Evolutionary conservation across 177 flowering plant genomes (phyloP).

Genomic region (Vitis hybrid): DNA sequence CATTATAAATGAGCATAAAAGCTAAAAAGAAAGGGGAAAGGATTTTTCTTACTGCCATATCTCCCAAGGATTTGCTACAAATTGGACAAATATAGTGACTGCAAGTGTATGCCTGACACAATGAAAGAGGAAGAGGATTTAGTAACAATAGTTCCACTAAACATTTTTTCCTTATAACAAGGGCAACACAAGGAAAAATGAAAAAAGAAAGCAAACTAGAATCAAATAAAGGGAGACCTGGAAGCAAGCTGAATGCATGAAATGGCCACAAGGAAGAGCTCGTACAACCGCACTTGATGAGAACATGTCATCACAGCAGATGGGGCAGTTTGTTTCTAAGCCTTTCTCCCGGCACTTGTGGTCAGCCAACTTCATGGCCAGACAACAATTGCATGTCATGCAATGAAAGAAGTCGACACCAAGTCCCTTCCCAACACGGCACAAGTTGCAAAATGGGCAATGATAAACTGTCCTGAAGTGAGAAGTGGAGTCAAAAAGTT

Average conservation of each 20-base stretch:
- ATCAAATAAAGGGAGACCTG: conserved; percentile 48
- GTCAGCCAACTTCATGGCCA: conserved; percentile 63
- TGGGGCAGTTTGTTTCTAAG: conserved; percentile 87
- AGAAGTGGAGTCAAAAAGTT: neutral
- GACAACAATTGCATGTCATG: conserved; percentile 94
- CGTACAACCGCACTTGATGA: conserved; percentile 81
- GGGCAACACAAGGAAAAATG: neutral
- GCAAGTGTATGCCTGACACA: conserved; percentile 75
- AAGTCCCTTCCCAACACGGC: conserved; percentile 92
- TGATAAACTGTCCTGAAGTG: conserved; percentile 80
- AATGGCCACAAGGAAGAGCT: conserved; percentile 95
- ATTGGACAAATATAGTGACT: conserved; percentile 90
- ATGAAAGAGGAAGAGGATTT: neutral
- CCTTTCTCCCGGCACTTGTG: conserved; percentile 92
- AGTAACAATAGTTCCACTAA: neutral
- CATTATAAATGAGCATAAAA: neutral
- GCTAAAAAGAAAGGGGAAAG: conserved; percentile 5
- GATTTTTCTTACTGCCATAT: conserved; percentile 73
- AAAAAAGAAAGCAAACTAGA: neutral
- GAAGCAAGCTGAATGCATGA: conserved; percentile 93
- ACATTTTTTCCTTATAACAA: neutral
- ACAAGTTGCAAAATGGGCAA: conserved; percentile 94
- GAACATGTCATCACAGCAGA: conserved; percentile 87
- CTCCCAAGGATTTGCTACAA: conserved; percentile 94
- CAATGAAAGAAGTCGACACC: conserved; percentile 89